Percentiles rank a stretch among this genome's conserved stretches.
Conservation (phyloP, 2,329 filamentous ascomycete species). For the Colletotrichum limetticola region DNA sequence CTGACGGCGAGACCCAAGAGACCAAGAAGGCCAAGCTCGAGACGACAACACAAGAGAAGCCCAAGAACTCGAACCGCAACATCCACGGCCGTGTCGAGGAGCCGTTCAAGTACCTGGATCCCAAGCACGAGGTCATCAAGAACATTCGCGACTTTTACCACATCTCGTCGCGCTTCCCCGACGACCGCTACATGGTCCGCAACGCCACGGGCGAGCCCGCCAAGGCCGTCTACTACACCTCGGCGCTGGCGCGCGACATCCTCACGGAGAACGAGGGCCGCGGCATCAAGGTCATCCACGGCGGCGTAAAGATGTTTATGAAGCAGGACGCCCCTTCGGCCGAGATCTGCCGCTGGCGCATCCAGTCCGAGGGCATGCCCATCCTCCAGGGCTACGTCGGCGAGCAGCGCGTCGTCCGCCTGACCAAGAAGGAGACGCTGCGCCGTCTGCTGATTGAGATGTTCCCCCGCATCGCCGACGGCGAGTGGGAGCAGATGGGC, state of each 20-base stretch:
- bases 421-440: constrained; percentile 83
- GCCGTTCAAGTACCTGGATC: constrained; percentile 89
- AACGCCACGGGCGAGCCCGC: constrained; percentile 89
- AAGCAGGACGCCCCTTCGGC: constrained; percentile 92
- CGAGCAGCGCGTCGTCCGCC: constrained; percentile 76
- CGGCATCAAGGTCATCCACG: constrained; percentile 95
- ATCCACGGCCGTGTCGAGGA: constrained; percentile 76
- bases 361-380: constrained; percentile 92
- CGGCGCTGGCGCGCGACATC: constrained; percentile 84
- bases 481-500: constrained; percentile 79
- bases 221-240: constrained; percentile 98
- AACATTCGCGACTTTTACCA: constrained; percentile 87
- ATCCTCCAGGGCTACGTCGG: constrained; percentile 93
- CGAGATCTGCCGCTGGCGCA: constrained; percentile 91
- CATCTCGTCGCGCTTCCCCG: constrained; percentile 84
- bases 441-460: constrained; percentile 89
- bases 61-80: constrained; percentile 53
- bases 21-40: constrained; percentile 56
- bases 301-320: constrained; percentile 98
- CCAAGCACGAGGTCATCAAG: constrained; percentile 79
- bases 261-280: constrained; percentile 88
- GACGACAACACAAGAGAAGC: constrained; percentile 39
- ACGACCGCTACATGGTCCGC: constrained; percentile 93
- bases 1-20: constrained; percentile 45
- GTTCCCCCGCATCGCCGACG: constrained; percentile 88